These are phyloP conservation scores for Starmera pachycereana DNA, from an alignment of 805 yeast genomes.

Conservation along the genomic window DNA sequence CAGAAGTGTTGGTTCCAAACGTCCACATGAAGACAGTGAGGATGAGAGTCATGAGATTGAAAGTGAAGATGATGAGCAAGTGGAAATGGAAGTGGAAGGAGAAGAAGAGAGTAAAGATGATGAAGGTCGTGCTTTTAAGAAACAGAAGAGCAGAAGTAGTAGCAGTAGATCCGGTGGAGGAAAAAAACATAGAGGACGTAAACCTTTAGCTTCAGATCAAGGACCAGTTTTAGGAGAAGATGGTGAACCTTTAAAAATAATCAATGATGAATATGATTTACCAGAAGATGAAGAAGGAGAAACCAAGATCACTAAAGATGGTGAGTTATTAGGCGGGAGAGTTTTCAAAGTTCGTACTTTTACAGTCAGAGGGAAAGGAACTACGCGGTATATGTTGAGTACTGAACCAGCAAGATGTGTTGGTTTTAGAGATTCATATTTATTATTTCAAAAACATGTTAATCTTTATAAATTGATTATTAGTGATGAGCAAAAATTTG, in stretches of 20 bases:
- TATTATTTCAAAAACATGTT: slow-evolving; percentile 79
- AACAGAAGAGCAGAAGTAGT: slow-evolving; percentile 6
- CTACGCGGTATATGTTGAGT: slow-evolving; percentile 74
- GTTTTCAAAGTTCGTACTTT: slow-evolving; percentile 64
- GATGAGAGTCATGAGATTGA: slow-evolving; percentile 5
- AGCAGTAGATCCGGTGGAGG: slow-evolving; percentile 8
- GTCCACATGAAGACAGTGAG: neutral
- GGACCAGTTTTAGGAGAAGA: slow-evolving; percentile 44
- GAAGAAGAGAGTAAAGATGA: slow-evolving; percentile 7
- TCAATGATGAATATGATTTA: slow-evolving; percentile 68
- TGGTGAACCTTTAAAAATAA: slow-evolving; percentile 55
- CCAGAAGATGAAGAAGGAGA: slow-evolving; percentile 76
- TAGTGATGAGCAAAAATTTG: slow-evolving; percentile 69
- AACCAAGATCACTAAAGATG: slow-evolving; percentile 55
- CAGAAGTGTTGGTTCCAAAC: no score
- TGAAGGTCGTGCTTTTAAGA: slow-evolving; percentile 17
- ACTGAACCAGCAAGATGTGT: slow-evolving; percentile 95
- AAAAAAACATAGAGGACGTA: slow-evolving; percentile 31
- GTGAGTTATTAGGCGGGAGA: slow-evolving; percentile 63
- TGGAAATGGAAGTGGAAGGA: slow-evolving; percentile 14
- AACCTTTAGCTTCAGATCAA: slow-evolving; percentile 21
- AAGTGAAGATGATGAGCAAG: slow-evolving; percentile 17
- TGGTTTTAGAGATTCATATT: slow-evolving; percentile 87
- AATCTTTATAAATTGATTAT: slow-evolving; percentile 64
- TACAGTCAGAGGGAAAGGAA: slow-evolving; percentile 49